Base-by-base conservation (phyloP, 345 rosid species). In the Carallia brachiata region DNA sequence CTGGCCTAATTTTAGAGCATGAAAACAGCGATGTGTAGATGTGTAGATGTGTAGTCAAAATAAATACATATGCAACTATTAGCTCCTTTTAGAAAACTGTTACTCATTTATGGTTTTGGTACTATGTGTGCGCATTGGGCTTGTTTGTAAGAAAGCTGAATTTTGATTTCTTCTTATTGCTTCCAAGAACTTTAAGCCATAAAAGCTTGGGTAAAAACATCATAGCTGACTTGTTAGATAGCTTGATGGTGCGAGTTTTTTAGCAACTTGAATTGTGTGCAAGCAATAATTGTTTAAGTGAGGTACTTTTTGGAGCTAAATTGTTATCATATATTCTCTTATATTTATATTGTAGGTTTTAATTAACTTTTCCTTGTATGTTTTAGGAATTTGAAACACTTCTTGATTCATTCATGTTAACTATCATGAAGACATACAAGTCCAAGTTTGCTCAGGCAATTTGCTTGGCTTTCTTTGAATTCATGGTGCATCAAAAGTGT, bases 391-490 rank as follows among this genome's bases (percentile, higher is more conserved):
- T 88, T 73, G 90, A 85, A 66, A 85, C 73, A 57, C 92, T 91
- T 77, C 80, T 88, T 50, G 70, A 77, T 73, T 88, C 98, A 62
- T 94, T 94, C 78, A 78, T 68, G 76, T 65, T 76, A 55, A 87
- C 83, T 39, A 75, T 91, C 54, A 70, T 94, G 62, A 82, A 70
- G 68, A 86, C 92, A 2, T 85, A 89, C 84, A 91, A 88, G 85
- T 89, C 95, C 58, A 94, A 94, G 75, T 84, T 94, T 70, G 64
- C 94, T n/a, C 98, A 94, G 97, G 98, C 91, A 76, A 65, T 32
- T 36, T 3, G 34, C 18, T 15, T 15, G 36, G 58, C 55, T 28
- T 57, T 48, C 19, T 52, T 37, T 32, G 10, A 16, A 56, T 19
- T 6, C 16, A 56, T 56, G 60, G 15, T 56, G 60, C 31, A 10